phyloP scores from a whole-genome alignment of 805 yeast species.

The Saturnispora ahearnii region DNA sequence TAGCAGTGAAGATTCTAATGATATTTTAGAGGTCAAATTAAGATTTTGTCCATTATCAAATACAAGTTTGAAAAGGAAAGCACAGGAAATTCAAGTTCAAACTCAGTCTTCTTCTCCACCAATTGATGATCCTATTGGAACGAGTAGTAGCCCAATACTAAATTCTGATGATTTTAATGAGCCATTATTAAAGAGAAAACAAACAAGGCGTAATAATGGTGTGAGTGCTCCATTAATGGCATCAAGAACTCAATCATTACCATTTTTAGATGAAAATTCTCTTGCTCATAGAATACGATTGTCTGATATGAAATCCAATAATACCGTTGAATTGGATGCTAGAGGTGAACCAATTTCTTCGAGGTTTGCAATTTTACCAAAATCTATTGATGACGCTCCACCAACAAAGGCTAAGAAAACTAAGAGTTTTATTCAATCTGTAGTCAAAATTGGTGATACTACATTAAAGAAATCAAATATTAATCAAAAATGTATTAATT shows the following conservation, averaged over 20 bases:
- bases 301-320: constrained; percentile 20
- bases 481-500: constrained; percentile 24
- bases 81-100: background rate
- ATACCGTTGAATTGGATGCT: constrained; percentile 13
- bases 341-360: constrained; percentile 20
- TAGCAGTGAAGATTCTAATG: constrained; percentile 28
- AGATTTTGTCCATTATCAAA: constrained; percentile 31
- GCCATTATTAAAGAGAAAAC: constrained; percentile 5
- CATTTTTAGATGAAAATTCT: constrained; percentile 25
- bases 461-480: constrained; percentile 10
- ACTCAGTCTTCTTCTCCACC: constrained; percentile 6
- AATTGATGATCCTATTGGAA: constrained; percentile 4
- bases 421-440: constrained; percentile 25
- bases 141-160: constrained; percentile 3
- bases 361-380: constrained; percentile 26
- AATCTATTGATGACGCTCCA: constrained; percentile 18
- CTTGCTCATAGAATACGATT: constrained; percentile 26
- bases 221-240: constrained; percentile 22
- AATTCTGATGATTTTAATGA: constrained; percentile 14
- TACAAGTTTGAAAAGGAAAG: background rate
- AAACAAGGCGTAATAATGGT: constrained; percentile 2
- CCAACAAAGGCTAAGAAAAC: constrained; percentile 26
- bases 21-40: constrained; percentile 50
- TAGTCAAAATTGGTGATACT: constrained; percentile 26
- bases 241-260: constrained; percentile 29